Evolutionary conservation across 345 rosid species (phyloP).

Genomic region (Theobroma cacao): DNA sequence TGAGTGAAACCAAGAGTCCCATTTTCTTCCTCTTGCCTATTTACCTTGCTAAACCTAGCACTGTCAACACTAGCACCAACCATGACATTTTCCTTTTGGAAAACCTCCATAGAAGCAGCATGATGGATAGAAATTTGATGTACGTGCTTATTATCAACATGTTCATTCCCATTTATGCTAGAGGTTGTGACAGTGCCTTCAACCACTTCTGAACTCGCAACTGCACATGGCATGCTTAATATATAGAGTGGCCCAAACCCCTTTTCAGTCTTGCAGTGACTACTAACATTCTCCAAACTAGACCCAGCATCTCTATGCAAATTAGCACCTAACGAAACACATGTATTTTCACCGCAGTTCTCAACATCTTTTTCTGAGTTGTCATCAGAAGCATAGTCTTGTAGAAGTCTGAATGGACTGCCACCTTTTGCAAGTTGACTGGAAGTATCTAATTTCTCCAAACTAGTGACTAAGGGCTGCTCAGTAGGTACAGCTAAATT

Average conservation of each 20-base stretch:
- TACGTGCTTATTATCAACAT: conserved; percentile 12
- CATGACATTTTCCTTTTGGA: conserved; percentile 16
- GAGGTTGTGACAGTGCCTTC: conserved; percentile 20
- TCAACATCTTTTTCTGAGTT: conserved; percentile 34
- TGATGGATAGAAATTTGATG: conserved; percentile 8
- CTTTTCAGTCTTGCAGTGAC: conserved; percentile 18
- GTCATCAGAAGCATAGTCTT: conserved; percentile 51
- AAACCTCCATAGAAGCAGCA: conserved; percentile 22
- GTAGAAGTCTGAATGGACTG: conserved; percentile 50
- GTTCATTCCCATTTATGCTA: conserved; percentile 17
- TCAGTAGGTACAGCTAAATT: conserved; percentile 21
- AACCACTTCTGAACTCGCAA: conserved; percentile 16
- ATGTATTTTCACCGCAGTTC: background rate
- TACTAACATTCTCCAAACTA: conserved; percentile 15
- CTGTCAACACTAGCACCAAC: conserved; percentile 20
- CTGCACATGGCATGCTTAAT: conserved; percentile 9
- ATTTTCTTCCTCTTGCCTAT: conserved; percentile 22
- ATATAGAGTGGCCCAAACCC: conserved; percentile 15
- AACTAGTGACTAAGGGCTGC: conserved; percentile 7
- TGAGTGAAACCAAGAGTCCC: conserved; percentile 27
- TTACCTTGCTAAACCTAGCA: conserved; percentile 27
- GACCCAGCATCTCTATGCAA: conserved; percentile 11
- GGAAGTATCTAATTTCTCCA: conserved; percentile 16
- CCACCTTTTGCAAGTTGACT: conserved; percentile 21
- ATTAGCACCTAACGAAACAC: conserved; percentile 17